Conservation (phyloP, 1,284 basidiomycete genomes). For the Ceratobasidium sp. region DNA sequence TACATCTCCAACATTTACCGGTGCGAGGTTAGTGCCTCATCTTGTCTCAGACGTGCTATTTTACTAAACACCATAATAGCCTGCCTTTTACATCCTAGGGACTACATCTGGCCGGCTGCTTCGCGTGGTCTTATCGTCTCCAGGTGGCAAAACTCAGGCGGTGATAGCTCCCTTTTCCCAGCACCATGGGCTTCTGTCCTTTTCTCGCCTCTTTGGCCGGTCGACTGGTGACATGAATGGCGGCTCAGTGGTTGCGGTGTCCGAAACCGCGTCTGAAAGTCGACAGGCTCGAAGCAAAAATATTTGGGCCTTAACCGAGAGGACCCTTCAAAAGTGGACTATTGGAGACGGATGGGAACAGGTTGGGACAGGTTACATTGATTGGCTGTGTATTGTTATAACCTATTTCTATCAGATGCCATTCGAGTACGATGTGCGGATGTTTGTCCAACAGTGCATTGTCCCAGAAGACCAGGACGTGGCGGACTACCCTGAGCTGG, state of each 20-base stretch:
- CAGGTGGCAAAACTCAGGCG: slow-evolving; percentile 38
- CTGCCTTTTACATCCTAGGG: slow-evolving; percentile 69
- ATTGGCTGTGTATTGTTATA: background rate
- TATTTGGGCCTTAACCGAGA: slow-evolving; percentile 41
- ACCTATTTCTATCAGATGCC: background rate
- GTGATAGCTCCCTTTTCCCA: slow-evolving; percentile 36
- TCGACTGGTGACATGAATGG: slow-evolving; percentile 8
- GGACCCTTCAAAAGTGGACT: slow-evolving; percentile 40
- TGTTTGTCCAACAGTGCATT: background rate
- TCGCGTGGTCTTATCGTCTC: slow-evolving; percentile 57
- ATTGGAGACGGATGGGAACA: slow-evolving; percentile 42
- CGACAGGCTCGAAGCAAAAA: slow-evolving; percentile 37
- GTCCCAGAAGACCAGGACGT: slow-evolving; percentile 27
- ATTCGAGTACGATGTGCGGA: slow-evolving; percentile 23
- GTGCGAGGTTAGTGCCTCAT: slow-evolving; percentile 60
- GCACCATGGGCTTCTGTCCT: slow-evolving; percentile 38
- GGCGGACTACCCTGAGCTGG: slow-evolving; percentile 49
- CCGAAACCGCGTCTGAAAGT: slow-evolving; percentile 31
- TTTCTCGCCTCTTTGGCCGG: slow-evolving; percentile 36
- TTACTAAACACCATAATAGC: slow-evolving; percentile 49
- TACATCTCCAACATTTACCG: slow-evolving; percentile 68
- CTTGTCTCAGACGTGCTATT: background rate
- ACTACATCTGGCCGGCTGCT: slow-evolving; percentile 71
- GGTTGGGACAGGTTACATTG: slow-evolving; percentile 18
- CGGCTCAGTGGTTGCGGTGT: slow-evolving; percentile 33